These are phyloP conservation scores for Casuarina equisetifolia DNA, from an alignment of 306 rosid genomes.

Conservation along the genomic window DNA sequence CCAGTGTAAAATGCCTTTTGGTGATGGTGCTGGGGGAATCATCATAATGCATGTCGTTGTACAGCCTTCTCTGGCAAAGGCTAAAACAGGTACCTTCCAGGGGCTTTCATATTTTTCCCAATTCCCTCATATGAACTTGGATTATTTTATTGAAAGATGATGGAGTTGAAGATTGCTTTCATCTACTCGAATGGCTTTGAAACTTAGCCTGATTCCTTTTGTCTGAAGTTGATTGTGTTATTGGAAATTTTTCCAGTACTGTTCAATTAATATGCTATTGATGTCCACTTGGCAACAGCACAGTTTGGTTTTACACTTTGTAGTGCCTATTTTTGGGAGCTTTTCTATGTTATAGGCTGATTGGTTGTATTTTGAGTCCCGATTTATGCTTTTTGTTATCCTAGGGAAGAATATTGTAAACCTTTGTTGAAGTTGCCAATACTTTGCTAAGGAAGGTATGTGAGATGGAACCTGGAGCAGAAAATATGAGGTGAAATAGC, in stretches of 20 bases:
- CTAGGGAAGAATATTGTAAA: background rate
- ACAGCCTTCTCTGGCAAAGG: slow-evolving; percentile 76
- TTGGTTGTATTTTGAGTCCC: slow-evolving; percentile 1
- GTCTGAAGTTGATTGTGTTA: background rate
- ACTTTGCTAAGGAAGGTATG: background rate
- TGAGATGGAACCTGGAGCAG: background rate
- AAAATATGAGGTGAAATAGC: background rate
- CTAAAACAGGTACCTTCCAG: slow-evolving; percentile 69
- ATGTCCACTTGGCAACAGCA: slow-evolving; percentile 17
- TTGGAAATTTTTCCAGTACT: slow-evolving; percentile 9
- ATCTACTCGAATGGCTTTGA: slow-evolving; percentile 3
- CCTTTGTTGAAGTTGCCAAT: background rate
- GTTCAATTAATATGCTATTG: slow-evolving; percentile 14
- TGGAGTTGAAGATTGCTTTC: background rate
- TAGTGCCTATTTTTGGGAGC: background rate
- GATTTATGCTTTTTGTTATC: background rate
- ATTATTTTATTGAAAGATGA: too few relatives aligned
- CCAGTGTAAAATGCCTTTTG: slow-evolving; percentile 86
- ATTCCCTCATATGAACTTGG: too few relatives aligned
- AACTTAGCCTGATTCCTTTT: slow-evolving; percentile 5
- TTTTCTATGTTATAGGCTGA: background rate
- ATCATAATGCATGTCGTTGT: slow-evolving; percentile 87
- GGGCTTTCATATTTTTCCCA: too few relatives aligned
- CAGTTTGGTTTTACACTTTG: slow-evolving; percentile 23
- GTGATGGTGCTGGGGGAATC: slow-evolving; percentile 63